Conservation (phyloP, 2,329 filamentous ascomycete genomes). For the Hymenoscyphus scutula region DNA sequence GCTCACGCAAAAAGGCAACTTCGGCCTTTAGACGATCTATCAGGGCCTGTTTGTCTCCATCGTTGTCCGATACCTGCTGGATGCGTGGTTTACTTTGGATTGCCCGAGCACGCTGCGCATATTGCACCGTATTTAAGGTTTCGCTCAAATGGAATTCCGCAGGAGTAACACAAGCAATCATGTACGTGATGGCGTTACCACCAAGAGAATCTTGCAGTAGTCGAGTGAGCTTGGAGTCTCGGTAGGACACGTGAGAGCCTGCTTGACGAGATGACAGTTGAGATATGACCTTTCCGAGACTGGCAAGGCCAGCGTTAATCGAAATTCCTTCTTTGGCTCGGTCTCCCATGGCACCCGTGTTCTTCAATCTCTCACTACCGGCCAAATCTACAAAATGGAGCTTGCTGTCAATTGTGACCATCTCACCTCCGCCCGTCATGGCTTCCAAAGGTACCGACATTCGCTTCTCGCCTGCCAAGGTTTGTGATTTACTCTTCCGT, state of each 20-base stretch:
- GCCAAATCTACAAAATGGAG: slow-evolving; percentile 97
- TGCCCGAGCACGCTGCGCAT: slow-evolving; percentile 90
- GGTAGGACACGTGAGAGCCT: slow-evolving; percentile 92
- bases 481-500: slow-evolving; percentile 62
- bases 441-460: slow-evolving; percentile 83
- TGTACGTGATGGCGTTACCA: slow-evolving; percentile 97
- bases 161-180: slow-evolving; percentile 97
- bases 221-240: slow-evolving; percentile 94
- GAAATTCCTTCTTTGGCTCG: slow-evolving; percentile 95
- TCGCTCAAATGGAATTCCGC: slow-evolving; percentile 97
- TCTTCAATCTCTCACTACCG: slow-evolving; percentile 94
- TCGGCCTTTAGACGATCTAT: slow-evolving; percentile 94
- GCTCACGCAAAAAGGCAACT: slow-evolving; percentile 88
- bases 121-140: slow-evolving; percentile 95
- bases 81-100: slow-evolving; percentile 98
- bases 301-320: slow-evolving; percentile 94
- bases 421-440: slow-evolving; percentile 65
- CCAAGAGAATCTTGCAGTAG: slow-evolving; percentile 94
- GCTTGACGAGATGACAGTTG: slow-evolving; percentile 88
- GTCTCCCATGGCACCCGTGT: slow-evolving; percentile 92
- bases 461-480: slow-evolving; percentile 67
- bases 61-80: slow-evolving; percentile 75
- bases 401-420: slow-evolving; percentile 93
- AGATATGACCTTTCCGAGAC: slow-evolving; percentile 95
- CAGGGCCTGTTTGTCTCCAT: slow-evolving; percentile 87